Conservation (phyloP, 495 filamentous ascomycete species). For the Hypoxylon rickii region DNA sequence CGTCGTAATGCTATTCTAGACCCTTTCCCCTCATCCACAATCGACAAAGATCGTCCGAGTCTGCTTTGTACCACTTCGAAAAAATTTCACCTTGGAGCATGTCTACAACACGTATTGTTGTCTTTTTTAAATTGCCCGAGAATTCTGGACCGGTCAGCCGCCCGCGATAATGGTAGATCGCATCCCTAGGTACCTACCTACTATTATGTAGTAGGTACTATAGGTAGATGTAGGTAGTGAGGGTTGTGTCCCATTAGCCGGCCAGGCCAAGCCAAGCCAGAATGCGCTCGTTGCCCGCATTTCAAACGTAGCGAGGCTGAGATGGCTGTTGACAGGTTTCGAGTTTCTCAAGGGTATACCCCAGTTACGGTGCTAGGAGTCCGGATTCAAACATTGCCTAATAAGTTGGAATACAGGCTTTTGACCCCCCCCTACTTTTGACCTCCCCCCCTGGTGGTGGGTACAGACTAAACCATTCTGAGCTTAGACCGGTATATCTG, state of each 20-base stretch:
- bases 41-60: constrained; percentile 34
- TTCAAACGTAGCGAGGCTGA: constrained; percentile 25
- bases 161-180: not conserved
- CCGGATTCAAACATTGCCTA: constrained; percentile 3
- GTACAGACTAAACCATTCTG: too few relatives aligned
- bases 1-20: constrained; percentile 32
- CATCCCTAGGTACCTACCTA: too few relatives aligned
- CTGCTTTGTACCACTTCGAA: constrained; percentile 11
- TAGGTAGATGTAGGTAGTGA: too few relatives aligned
- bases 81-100: constrained; percentile 8
- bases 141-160: constrained; percentile 26
- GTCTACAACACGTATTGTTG: not conserved
- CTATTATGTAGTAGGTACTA: not conserved
- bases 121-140: constrained; percentile 18
- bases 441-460: too few relatives aligned
- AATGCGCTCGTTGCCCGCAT: constrained; percentile 4
- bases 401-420: too few relatives aligned
- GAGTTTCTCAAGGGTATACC: constrained; percentile 15
- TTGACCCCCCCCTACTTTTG: too few relatives aligned
- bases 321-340: constrained; percentile 21
- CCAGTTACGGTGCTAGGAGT: not conserved
- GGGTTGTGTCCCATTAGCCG: constrained; percentile 27
- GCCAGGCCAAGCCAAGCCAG: constrained; percentile 12
- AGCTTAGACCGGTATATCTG: too few relatives aligned
- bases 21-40: constrained; percentile 35